A percentile compares a stretch with the other conserved stretches of the same genome.
Evolutionary conservation across 2,329 filamentous ascomycete genomes (phyloP).

Genomic region (Stachybotrys echinatus): DNA sequence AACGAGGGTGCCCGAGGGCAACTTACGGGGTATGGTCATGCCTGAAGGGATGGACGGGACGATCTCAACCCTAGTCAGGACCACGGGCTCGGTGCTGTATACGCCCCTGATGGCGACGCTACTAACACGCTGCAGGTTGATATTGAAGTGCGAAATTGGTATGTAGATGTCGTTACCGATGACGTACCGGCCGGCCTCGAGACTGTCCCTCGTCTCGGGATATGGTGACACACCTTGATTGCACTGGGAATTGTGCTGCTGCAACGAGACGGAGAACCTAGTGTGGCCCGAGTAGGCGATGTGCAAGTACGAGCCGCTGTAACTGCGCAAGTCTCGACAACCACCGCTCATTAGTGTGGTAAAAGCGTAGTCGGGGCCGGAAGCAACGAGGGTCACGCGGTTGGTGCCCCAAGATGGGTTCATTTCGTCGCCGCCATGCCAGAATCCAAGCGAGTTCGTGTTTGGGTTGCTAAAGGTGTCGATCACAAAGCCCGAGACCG

Average conservation of each 20-base stretch:
- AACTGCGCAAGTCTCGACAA: slow-evolving; percentile 46
- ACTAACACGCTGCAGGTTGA: slow-evolving; percentile 49
- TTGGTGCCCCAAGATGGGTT: slow-evolving; percentile 43
- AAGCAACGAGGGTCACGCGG: slow-evolving; percentile 38
- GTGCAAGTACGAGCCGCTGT: slow-evolving; percentile 56
- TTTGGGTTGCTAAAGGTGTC: slow-evolving; percentile 51
- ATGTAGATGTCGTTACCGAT: slow-evolving; percentile 56
- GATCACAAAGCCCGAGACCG: slow-evolving; percentile 47
- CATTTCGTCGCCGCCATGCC: slow-evolving; percentile 63
- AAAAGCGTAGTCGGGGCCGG: slow-evolving; percentile 47
- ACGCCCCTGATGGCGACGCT: slow-evolving; percentile 62
- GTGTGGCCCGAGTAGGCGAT: slow-evolving; percentile 57
- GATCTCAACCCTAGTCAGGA: slow-evolving; percentile 55
- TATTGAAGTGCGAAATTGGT: slow-evolving; percentile 60
- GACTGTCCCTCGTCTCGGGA: slow-evolving; percentile 62
- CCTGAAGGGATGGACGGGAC: slow-evolving; percentile 46
- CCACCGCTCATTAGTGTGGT: slow-evolving; percentile 46
- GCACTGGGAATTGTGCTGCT: slow-evolving; percentile 61
- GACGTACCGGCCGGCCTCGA: slow-evolving; percentile 57
- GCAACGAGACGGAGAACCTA: slow-evolving; percentile 58
- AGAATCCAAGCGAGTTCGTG: slow-evolving; percentile 56
- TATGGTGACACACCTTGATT: slow-evolving; percentile 50
- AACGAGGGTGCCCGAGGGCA: slow-evolving; percentile 54
- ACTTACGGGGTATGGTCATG: slow-evolving; percentile 51
- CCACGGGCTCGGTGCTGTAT: slow-evolving; percentile 45